phyloP scores from a whole-genome alignment of 805 yeast species.

The Wickerhamomyces hampshirensis region DNA sequence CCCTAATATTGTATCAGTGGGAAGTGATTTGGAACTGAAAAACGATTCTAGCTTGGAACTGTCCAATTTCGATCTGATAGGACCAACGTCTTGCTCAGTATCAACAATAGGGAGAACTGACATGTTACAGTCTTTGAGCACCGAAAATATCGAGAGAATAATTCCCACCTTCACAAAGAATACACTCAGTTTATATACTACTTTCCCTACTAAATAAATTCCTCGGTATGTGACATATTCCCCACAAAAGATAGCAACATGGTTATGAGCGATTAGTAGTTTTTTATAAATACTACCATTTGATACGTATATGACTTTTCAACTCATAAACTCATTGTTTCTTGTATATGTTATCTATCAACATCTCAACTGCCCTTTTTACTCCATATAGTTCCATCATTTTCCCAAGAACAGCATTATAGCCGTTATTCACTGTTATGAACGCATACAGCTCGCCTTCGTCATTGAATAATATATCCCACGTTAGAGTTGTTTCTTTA shows the following conservation, averaged over 20 bases:
- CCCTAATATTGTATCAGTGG: slow-evolving; percentile 14
- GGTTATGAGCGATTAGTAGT: too few relatives aligned
- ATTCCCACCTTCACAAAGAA: too few relatives aligned
- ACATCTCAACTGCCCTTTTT: slow-evolving; percentile 5
- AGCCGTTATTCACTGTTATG: slow-evolving; percentile 9
- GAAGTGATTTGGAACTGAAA: slow-evolving; percentile 13
- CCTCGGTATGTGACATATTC: too few relatives aligned
- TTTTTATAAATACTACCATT: too few relatives aligned
- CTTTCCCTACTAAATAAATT: too few relatives aligned
- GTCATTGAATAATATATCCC: slow-evolving; percentile 14
- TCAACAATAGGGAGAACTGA: slow-evolving; percentile 17
- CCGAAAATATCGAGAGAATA: not conserved
- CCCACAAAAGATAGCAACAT: too few relatives aligned
- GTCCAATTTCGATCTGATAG: slow-evolving; percentile 20
- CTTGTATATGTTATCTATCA: slow-evolving; percentile 3
- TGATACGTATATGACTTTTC: too few relatives aligned
- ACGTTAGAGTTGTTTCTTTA: slow-evolving; percentile 4
- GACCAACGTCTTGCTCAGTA: slow-evolving; percentile 24
- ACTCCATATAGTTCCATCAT: slow-evolving; percentile 13
- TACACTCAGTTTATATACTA: too few relatives aligned
- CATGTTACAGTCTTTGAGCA: not conserved
- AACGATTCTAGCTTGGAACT: slow-evolving; percentile 22
- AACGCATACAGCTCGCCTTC: slow-evolving; percentile 6
- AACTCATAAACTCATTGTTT: too few relatives aligned
- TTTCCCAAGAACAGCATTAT: slow-evolving; percentile 11